Base-by-base conservation (phyloP, 1,284 basidiomycete genomes). In the Hymenochaete sp. region DNA sequence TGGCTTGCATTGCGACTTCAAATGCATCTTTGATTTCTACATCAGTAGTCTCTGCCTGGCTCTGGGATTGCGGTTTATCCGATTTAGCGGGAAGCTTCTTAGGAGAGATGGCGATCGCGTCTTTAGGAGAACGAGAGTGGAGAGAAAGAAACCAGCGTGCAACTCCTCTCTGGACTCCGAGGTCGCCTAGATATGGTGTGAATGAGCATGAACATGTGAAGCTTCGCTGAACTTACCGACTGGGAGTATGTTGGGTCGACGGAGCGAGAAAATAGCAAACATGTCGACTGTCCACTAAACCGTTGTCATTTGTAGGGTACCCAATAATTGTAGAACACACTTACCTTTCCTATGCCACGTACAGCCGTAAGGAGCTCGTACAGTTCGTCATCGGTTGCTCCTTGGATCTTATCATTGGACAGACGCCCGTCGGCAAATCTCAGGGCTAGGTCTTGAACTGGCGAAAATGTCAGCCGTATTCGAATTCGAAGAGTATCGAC, bases 261-360 rank as follows among this genome's bases (percentile, higher is more conserved):
- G 73, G 18, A 91, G 69, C 1, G 86, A 84, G 63, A 93, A 93
- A 49, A 93, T 87, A 9, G 86, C 75, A 58, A 93, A 93, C 90
- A 93, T 92, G 58, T 91, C 79, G 11, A 90, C 84, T n/a, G 46
- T 56, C 35, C 39, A 66, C 64, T 65, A 19, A 65, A 67, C 65
- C 63, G 67, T 65, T 67, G 44, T 35, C 13, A 35, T 8, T 9
- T 10, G 14, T 31, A 31, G 28, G 28, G 28, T 10, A 10, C 14
- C 9, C 10, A 31, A 31, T 9, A 31, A 31, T 9, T 10, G 14
- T 31, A 31, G 28, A 31, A 31, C 28, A 31, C 14, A 31, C 14
- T n/a, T 56, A 72, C 83, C 55, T 68, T 71, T 38, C 89, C 89
- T 50, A 92, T 87, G 0, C 90, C 90, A 53, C 82, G 70, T 4